Evolutionary conservation across 176 grass and related monocot genomes (phyloP).

Genomic region (Triticum dicoccoides): DNA sequence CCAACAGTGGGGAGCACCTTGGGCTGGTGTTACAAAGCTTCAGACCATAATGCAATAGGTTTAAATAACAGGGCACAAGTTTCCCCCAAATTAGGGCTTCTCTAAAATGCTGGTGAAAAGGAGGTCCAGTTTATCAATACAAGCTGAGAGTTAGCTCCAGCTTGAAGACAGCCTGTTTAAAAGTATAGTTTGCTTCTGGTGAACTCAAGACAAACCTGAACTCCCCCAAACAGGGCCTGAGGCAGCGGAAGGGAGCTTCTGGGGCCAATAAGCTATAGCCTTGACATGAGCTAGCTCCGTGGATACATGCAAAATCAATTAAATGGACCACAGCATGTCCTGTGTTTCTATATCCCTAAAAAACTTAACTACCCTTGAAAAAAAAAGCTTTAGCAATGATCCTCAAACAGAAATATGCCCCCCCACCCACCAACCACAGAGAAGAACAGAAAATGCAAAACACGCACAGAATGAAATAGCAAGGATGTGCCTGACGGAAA

Average conservation of each 20-base stretch:
- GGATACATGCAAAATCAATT: conserved; percentile 16
- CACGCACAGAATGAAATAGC: background rate
- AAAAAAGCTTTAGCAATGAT: background rate
- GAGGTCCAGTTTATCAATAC: background rate
- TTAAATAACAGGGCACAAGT: background rate
- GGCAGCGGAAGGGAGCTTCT: background rate
- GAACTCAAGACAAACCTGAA: background rate
- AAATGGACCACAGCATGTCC: background rate
- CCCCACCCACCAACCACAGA: background rate
- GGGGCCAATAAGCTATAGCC: background rate
- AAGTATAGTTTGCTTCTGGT: background rate
- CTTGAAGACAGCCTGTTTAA: background rate
- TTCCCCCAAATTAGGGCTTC: background rate
- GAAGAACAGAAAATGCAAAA: background rate
- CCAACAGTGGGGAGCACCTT: background rate
- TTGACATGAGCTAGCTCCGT: background rate
- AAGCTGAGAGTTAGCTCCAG: background rate
- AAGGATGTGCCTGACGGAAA: background rate
- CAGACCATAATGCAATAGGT: background rate
- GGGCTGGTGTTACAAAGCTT: background rate
- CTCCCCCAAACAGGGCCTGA: background rate
- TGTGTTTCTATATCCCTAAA: background rate
- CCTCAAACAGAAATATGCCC: background rate
- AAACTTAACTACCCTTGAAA: background rate
- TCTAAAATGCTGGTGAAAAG: conserved; percentile 4